These are phyloP conservation scores for Populus tremula DNA, from an alignment of 345 rosid genomes.

Conservation along the genomic window DNA sequence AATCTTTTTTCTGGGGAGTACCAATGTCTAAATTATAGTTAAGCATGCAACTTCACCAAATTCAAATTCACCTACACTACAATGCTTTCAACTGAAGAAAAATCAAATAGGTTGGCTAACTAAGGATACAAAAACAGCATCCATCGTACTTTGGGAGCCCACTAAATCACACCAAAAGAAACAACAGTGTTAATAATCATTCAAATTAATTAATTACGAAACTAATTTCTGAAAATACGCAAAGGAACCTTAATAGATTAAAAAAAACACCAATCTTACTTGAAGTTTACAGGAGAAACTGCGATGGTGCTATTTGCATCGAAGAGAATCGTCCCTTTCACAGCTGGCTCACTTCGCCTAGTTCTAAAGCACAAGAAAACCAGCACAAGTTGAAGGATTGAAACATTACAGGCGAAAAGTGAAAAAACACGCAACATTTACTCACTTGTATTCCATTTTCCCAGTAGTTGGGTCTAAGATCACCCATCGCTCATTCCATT, in stretches of 20 bases:
- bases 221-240: neutral
- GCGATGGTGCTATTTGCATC: constrained; percentile 89
- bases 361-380: constrained; percentile 49
- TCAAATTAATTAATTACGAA: neutral
- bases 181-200: constrained; percentile 13
- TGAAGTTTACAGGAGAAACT: constrained; percentile 88
- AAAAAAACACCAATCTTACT: constrained; percentile 47
- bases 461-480: constrained; percentile 95
- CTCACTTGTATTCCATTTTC: constrained; percentile 93
- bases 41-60: constrained; percentile 23
- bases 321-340: constrained; percentile 75
- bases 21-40: constrained; percentile 69
- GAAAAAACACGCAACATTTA: constrained; percentile 5
- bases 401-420: neutral
- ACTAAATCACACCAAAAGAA: constrained; percentile 44
- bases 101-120: neutral
- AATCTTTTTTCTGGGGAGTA: constrained; percentile 95
- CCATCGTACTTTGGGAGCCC: constrained; percentile 94
- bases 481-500: constrained; percentile 99
- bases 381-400: neutral
- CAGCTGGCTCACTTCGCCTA: constrained; percentile 77
- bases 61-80: constrained; percentile 4
- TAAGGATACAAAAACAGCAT: constrained; percentile 95
- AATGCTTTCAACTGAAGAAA: constrained; percentile 2
- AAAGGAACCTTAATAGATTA: constrained; percentile 1